These are phyloP conservation scores for Musa acuminata DNA, from an alignment of 176 grass and related monocot genomes.

Conservation along the genomic window DNA sequence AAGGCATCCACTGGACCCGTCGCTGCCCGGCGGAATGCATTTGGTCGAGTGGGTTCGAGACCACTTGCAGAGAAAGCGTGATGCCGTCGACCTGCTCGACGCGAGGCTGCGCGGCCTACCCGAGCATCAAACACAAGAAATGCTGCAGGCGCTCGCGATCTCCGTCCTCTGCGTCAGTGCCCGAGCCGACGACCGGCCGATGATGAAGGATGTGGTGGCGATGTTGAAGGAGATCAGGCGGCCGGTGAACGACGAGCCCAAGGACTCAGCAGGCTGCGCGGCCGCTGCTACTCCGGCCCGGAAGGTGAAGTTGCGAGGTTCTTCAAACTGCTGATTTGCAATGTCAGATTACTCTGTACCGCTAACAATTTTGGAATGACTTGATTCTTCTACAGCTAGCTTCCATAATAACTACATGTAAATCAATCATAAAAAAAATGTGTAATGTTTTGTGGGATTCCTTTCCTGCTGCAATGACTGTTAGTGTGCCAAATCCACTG, in stretches of 20 bases:
- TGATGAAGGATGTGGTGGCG: conserved; percentile 85
- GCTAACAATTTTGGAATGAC: neutral
- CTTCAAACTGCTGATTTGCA: conserved; percentile 73
- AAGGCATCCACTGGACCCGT: conserved; percentile 60
- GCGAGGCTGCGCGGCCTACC: conserved; percentile 51
- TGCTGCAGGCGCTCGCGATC: conserved; percentile 58
- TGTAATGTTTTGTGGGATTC: too few relatives aligned
- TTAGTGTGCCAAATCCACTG: too few relatives aligned
- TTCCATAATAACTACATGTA: too few relatives aligned
- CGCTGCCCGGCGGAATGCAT: conserved; percentile 58
- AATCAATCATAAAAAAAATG: too few relatives aligned
- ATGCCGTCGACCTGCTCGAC: conserved; percentile 49
- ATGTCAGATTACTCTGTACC: conserved; percentile 58
- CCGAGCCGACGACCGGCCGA: conserved; percentile 57
- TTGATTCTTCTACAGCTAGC: too few relatives aligned
- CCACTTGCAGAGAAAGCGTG: conserved; percentile 46
- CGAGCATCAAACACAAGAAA: conserved; percentile 73
- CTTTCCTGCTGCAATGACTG: too few relatives aligned
- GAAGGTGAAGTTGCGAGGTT: conserved; percentile 34
- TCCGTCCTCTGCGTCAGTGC: conserved; percentile 57
- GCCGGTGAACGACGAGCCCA: conserved; percentile 32
- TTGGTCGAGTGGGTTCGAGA: conserved; percentile 80
- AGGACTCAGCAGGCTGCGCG: conserved; percentile 16
- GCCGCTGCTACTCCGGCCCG: conserved; percentile 20
- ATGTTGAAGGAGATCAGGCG: conserved; percentile 67